Evolutionary conservation across 208 protist species (phyloP).

Genomic region (Leishmania tarentolae): DNA sequence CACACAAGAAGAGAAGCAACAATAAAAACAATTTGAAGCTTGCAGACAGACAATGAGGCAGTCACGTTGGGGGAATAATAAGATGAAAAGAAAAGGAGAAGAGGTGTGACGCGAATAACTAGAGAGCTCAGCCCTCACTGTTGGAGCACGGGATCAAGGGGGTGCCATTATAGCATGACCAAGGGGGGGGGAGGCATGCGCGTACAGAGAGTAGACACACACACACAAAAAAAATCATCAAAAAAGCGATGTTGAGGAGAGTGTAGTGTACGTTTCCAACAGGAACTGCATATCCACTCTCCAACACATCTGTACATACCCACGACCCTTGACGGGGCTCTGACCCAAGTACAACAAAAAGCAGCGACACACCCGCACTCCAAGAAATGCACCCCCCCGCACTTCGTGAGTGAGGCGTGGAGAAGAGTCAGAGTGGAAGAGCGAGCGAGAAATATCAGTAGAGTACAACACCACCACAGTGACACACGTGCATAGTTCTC

Average conservation of each 20-base stretch:
- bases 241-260: not conserved
- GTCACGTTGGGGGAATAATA: not conserved
- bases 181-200: not conserved
- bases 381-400: not conserved
- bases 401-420: no score
- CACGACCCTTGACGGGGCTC: not conserved
- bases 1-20: not conserved
- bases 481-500: not conserved
- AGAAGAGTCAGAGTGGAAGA: not conserved
- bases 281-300: not conserved
- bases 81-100: not conserved
- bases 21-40: not conserved
- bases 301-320: not conserved
- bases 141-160: not conserved
- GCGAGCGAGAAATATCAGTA: not conserved
- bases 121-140: not conserved
- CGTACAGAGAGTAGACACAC: not conserved
- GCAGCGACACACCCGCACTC: not conserved
- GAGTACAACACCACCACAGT: not conserved
- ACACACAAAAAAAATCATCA: not conserved
- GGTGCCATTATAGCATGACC: not conserved
- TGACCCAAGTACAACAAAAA: not conserved
- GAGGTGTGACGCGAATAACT: not conserved
- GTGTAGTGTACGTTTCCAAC: not conserved
- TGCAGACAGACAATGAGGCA: not conserved